Evolutionary conservation across 108 stramenopile species (phyloP), one percentile per base, ranked within the genome.

Genomic region (Phaeodactylum tricornutum): DNA sequence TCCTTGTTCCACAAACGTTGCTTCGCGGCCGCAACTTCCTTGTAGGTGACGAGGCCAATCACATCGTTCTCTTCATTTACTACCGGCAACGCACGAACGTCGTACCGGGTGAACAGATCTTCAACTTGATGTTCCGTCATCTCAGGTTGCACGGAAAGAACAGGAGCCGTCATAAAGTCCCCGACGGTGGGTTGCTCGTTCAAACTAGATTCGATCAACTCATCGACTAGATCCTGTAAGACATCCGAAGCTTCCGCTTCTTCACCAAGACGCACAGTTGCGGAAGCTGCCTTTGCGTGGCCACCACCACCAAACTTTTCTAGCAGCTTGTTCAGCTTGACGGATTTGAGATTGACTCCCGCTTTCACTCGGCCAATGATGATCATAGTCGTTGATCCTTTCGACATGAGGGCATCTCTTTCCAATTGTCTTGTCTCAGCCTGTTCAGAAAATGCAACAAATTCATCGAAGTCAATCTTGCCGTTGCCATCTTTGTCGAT

Each of bases 51-150:
- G 31, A 92, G 36, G 11, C 84, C 84, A 55, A 92, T 81, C 15
- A 92, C 81, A 15, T 79, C 52, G 44, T 84, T 78, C 27, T 81
- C 53, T 14, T 81, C 77, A 52, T 92, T 72, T n/a, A 84, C 77
- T 19, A 92, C 89, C 6, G 89, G 89, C 47, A 92, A 59, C n/a
- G 89, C 81, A 33, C 89, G 73, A 12, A 92, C 82, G 39, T 84
- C 82, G 49, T 82, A 80, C 15, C 84, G 77, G 45, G 67, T 71
- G 46, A 92, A 87, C 35, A 92, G 47, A 43, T 82, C 80, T 59
- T 92, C 84, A 7, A 92, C 82, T 71, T 92, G 81, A 27, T 66
- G 68, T 49, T 92, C 89, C 19, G 74, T 81, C 82, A 84, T 87
- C 42, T 77, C 64, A 14, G 79, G 75, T 28, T 74, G 66, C 0